Evolutionary conservation across 2,329 filamentous ascomycete genomes (phyloP).

Genomic region (Microdochium nivale): DNA sequence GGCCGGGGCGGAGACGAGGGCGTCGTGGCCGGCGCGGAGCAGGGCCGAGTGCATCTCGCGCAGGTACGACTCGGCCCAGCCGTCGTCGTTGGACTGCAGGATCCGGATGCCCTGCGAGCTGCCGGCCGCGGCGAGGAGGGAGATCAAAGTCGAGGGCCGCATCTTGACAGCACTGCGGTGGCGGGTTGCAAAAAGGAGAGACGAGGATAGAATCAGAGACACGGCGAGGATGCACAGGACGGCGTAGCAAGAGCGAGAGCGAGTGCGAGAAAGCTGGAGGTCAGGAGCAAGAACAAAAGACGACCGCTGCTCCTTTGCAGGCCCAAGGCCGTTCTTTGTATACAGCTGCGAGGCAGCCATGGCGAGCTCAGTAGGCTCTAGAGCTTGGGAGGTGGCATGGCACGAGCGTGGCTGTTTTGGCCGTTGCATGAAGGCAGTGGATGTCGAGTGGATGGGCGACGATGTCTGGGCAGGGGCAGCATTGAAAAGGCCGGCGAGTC

Average conservation of each 20-base stretch:
- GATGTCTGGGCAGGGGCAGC: neutral
- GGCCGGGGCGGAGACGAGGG: conserved; percentile 38
- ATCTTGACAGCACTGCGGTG: neutral
- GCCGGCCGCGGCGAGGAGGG: neutral
- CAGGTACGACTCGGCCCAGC: conserved; percentile 54
- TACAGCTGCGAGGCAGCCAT: no score
- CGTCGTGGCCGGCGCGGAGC: neutral
- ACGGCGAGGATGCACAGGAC: neutral
- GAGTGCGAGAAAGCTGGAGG: no score
- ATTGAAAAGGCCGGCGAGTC: neutral
- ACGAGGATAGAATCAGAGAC: neutral
- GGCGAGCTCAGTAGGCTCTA: no score
- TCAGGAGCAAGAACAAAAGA: no score
- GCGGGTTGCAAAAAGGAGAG: neutral
- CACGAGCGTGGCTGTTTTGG: no score
- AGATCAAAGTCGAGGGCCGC: neutral
- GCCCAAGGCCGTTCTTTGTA: no score
- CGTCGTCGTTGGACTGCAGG: conserved; percentile 62
- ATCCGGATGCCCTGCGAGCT: conserved; percentile 33
- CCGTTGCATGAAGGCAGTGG: no score
- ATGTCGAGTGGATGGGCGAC: neutral
- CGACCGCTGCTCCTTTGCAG: no score
- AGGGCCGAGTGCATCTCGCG: neutral
- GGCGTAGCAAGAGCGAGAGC: no score
- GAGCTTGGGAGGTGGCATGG: no score